Conservation (phyloP, 2,329 filamentous ascomycete species). For the Lasiodiplodia theobromae region DNA sequence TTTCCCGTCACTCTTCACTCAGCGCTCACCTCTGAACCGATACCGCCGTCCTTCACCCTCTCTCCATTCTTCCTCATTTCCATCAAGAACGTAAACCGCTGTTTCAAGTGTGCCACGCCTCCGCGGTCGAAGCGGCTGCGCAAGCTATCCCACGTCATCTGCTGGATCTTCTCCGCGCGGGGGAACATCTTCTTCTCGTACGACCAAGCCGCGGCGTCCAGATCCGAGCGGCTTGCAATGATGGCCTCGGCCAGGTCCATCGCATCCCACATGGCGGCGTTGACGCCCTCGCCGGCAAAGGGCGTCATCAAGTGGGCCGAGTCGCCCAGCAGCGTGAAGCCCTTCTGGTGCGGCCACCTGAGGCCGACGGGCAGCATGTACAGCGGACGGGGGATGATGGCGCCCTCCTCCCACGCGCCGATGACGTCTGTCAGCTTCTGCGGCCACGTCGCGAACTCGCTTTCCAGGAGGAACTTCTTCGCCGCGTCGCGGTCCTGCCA, state of each 20-base stretch:
- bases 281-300: conserved; percentile 67
- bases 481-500: conserved; percentile 48
- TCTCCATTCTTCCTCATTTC: conserved; percentile 11
- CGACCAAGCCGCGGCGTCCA: conserved; percentile 41
- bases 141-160: conserved; percentile 40
- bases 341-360: conserved; percentile 56
- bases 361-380: conserved; percentile 62
- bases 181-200: conserved; percentile 27
- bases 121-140: conserved; percentile 19
- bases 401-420: conserved; percentile 29
- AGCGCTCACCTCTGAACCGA: conserved; percentile 11
- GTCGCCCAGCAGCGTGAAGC: conserved; percentile 65
- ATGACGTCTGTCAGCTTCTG: conserved; percentile 34
- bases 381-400: conserved; percentile 44
- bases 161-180: conserved; percentile 44
- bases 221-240: conserved; percentile 18
- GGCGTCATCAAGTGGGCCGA: conserved; percentile 67
- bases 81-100: conserved; percentile 24
- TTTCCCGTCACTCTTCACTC: neutral
- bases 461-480: conserved; percentile 43
- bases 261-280: conserved; percentile 64
- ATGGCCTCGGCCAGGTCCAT: conserved; percentile 51
- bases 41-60: conserved; percentile 5
- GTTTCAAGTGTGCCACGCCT: conserved; percentile 47
- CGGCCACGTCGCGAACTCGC: conserved; percentile 41